These are phyloP conservation scores for Irpex sp. DNA, from an alignment of 1,284 basidiomycete genomes.

Conservation along the genomic window DNA sequence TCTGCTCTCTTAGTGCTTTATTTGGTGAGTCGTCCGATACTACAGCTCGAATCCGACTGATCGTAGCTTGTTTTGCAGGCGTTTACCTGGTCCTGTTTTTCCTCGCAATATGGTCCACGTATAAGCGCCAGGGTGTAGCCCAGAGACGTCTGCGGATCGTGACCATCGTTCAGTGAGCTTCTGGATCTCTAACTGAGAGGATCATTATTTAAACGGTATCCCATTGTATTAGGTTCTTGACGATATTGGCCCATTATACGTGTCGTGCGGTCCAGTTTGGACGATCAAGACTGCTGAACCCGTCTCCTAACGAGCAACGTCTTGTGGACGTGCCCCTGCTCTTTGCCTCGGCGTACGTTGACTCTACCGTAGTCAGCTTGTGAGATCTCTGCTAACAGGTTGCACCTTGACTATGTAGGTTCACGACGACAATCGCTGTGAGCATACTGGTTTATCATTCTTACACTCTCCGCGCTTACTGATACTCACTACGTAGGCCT, in stretches of 20 bases:
- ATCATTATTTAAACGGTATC: neutral
- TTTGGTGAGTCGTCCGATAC: neutral
- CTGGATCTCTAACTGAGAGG: neutral
- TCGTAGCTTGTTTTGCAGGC: neutral
- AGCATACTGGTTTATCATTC: too few species aligned
- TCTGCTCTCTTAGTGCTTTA: neutral
- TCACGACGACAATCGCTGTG: neutral
- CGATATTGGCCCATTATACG: neutral
- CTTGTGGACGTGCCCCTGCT: neutral
- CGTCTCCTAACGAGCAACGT: neutral
- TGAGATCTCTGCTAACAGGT: neutral
- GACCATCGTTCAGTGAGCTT: neutral
- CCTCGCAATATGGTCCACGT: slow-evolving; percentile 1
- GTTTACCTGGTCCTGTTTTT: neutral
- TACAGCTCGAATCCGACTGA: neutral
- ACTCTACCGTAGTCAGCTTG: neutral
- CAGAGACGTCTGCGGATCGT: neutral
- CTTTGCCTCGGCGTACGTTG: neutral
- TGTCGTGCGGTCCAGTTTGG: neutral
- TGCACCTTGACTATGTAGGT: neutral
- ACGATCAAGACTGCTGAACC: neutral
- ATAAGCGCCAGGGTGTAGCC: neutral
- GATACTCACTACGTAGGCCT: neutral
- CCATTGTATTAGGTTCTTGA: neutral
- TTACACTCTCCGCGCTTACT: too few species aligned